Base-by-base conservation (phyloP, 73 alveolate genomes). In the Paraurostyla sp. region DNA sequence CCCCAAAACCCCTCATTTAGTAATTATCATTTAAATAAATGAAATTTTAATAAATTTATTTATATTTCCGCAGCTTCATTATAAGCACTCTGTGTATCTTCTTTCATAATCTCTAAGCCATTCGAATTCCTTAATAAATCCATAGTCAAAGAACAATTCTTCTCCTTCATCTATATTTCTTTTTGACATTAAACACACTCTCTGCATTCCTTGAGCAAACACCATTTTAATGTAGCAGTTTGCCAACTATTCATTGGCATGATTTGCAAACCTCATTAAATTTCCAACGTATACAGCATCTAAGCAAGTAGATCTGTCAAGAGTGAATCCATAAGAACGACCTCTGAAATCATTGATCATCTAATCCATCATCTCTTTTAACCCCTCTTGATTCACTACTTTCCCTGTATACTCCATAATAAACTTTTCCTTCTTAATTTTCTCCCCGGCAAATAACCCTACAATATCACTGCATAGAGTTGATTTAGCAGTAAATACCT, bases 361-460 rank as follows among this genome's bases (percentile, higher is more conserved):
- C 50, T 73, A 50, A 30, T 73, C 69, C 89, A 88, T 54, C 76
- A 43, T n/a, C 69, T 90, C 81, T 82, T 88, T 38, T 46, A 35
- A 23, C 52, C 92, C 78, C 23, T 41, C 71, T 41, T 82, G 36
- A 6, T 76, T 29, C 1, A 90, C 18, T 16, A 82, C 57, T 78
- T 90, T 88, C n/a, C 95, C 95, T 9, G 92, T 45, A 49, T 90
- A 90, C 41, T 81, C 87, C 71, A 88, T 80, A 20, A 90, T 82
- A 29, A 45, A 82, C 25, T 90, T 83, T 23, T 81, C 92, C 23
- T 69, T 69, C 63, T 80, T 88, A n/a, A 82, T 33, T 15, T 18
- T 2, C 22, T 90, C 78, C n/a, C 87, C 85, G 16, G 95, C 89
- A 54, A 82, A 90, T 16, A 90, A 69, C 15, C 95, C 95, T n/a